Base-by-base conservation (phyloP, 2,329 filamentous ascomycete genomes). In the Ciborinia camelliae region DNA sequence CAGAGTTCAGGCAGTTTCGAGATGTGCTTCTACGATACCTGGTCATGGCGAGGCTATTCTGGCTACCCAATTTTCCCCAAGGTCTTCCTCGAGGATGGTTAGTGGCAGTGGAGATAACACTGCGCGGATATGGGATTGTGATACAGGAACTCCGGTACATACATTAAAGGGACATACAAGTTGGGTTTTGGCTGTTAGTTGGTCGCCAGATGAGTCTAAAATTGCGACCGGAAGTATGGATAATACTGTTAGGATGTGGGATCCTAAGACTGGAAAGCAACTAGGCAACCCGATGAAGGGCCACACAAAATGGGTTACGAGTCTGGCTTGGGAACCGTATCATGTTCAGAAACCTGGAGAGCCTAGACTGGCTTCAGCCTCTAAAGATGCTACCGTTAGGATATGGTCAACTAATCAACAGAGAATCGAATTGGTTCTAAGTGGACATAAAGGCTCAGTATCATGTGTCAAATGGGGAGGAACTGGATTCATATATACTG, bases 381-480 rank as follows among this genome's bases (percentile, higher is more conserved):
- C 90, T 55, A 97, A 97, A 76, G 95, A 99, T 76, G 86, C 86
- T 28, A 97, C 94, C 0, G 87, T 96, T 50, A 84, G 94, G 47
- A 84, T 98, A 57, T 98, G 93, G 92, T 85, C 93, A 67, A 89
- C 89, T 39, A 88, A 92, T 65, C 87, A 89, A 8, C 89, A 91
- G 47, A 85, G 84, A 51, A 91, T 90, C 1, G 92, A 97, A 72
- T 87, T 90, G 72, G 90, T 94, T 2, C 81, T 98, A 35, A 90
- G 89, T 6, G 94, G 94, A 3, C 95, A 99, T 80, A 95, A 92
- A 79, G 88, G 88, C 52, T 91, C 87, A 55, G 91, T 98, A 20
- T 92, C 90, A 53, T 97, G 93, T 75, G 92, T 98, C 4, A 88
- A 89, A 71, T 99, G 95, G 95, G 95, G 95, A 65, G 94, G 94